A percentile compares a stretch with the other conserved stretches of the same genome.
Conservation (phyloP, 305 asterid genomes). For the Solanum hybrid region DNA sequence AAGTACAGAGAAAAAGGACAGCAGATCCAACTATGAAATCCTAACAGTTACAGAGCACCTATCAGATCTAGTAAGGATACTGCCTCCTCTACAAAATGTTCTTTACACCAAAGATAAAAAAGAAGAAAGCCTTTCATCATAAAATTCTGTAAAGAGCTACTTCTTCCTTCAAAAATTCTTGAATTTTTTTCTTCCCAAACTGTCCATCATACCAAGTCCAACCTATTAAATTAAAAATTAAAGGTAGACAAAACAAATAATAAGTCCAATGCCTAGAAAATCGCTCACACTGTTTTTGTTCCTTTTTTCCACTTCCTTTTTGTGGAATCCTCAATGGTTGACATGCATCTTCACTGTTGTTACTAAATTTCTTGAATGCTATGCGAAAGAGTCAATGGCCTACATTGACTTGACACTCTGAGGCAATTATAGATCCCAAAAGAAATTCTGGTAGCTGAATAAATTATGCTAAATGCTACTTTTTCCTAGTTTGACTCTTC, state of each 20-base stretch:
- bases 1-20: too few species aligned
- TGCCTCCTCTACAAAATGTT: too few species aligned
- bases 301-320: background rate
- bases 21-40: too few species aligned
- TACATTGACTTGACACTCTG: background rate
- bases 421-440: background rate
- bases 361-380: background rate
- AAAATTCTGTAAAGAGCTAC: too few species aligned
- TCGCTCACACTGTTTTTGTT: background rate
- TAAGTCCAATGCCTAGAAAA: background rate
- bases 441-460: background rate
- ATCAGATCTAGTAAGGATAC: too few species aligned
- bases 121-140: too few species aligned
- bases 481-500: background rate
- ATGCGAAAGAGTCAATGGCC: background rate
- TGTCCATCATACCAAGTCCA: background rate
- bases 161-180: too few species aligned
- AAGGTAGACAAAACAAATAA: background rate
- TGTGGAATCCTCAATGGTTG: background rate
- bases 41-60: too few species aligned
- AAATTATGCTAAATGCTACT: background rate
- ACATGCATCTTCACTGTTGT: background rate
- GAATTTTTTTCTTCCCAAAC: too few species aligned
- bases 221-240: background rate
- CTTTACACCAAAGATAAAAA: too few species aligned